Evolutionary conservation across 306 rosid species (phyloP).

Genomic region (Myrica gale): DNA sequence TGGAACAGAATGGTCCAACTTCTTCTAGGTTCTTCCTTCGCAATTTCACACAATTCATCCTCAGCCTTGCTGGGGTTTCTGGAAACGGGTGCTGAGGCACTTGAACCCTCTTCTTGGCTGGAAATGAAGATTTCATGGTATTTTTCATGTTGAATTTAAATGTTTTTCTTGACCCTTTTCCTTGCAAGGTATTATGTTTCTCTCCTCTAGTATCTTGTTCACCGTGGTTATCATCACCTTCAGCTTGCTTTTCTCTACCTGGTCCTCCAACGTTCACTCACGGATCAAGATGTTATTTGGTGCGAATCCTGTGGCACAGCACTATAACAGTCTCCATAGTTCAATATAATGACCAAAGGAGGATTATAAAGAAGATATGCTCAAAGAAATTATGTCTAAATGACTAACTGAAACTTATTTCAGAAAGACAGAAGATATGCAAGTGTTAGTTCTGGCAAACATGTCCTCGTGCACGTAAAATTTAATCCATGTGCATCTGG

Average conservation of each 20-base stretch:
- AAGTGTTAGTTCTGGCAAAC: not conserved
- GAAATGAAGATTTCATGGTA: conserved; percentile 66
- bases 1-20: conserved; percentile 15
- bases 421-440: not conserved
- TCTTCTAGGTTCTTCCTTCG: conserved; percentile 33
- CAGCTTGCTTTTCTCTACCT: conserved; percentile 50
- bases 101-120: conserved; percentile 88
- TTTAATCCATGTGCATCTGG: not conserved
- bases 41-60: conserved; percentile 23
- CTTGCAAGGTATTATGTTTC: conserved; percentile 26
- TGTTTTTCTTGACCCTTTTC: conserved; percentile 14
- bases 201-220: conserved; percentile 23
- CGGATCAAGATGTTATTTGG: not conserved
- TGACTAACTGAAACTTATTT: not conserved
- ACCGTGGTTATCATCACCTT: conserved; percentile 27
- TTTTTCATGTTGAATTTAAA: conserved; percentile 24
- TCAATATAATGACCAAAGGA: not conserved
- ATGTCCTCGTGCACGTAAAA: not conserved
- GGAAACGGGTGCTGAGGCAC: conserved; percentile 67
- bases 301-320: not conserved
- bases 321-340: not conserved
- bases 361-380: too few relatives aligned
- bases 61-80: conserved; percentile 51
- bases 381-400: not conserved
- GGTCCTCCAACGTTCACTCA: not conserved